Percentiles rank a stretch among this genome's conserved stretches.
phyloP scores from a whole-genome alignment of 192 early-diverging fungal genomes.

The Umbelopsis sp. region DNA sequence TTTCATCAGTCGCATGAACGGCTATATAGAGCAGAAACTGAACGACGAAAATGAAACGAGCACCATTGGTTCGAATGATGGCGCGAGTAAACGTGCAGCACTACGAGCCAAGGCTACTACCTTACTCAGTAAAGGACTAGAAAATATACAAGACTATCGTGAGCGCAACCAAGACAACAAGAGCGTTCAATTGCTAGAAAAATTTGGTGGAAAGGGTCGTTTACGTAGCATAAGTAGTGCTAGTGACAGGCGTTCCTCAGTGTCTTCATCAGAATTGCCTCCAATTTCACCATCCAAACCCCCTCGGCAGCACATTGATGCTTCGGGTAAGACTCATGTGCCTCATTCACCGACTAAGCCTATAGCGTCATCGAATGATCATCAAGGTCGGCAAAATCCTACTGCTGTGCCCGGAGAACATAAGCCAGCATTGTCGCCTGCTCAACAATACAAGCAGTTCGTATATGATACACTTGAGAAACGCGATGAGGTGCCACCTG shows the following conservation, averaged over 20 bases:
- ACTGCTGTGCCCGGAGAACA: too few relatives aligned
- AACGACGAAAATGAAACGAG: background rate
- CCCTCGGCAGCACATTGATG: too few relatives aligned
- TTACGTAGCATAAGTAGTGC: background rate
- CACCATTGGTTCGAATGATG: background rate
- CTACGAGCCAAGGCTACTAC: conserved; percentile 3
- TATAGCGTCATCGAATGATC: too few relatives aligned
- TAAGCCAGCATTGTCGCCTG: background rate
- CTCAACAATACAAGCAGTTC: conserved; percentile 9
- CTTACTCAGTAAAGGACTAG: background rate
- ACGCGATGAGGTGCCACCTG: background rate
- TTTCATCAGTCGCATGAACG: conserved; percentile 13
- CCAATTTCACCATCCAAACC: background rate
- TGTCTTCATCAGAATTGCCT: background rate
- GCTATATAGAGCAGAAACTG: conserved; percentile 4
- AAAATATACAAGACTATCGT: conserved; percentile 10
- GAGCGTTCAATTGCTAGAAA: background rate
- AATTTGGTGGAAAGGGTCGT: background rate
- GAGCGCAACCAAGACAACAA: conserved; percentile 4
- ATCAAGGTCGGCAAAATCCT: too few relatives aligned
- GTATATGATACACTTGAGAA: background rate
- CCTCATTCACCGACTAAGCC: too few relatives aligned
- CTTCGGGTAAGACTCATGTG: too few relatives aligned
- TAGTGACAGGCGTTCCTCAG: background rate
- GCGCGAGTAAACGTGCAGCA: background rate